A percentile compares a stretch with the other conserved stretches of the same genome.
phyloP scores from a whole-genome alignment of 2,329 filamentous ascomycete species.

The Cryphonectria parasitica region DNA sequence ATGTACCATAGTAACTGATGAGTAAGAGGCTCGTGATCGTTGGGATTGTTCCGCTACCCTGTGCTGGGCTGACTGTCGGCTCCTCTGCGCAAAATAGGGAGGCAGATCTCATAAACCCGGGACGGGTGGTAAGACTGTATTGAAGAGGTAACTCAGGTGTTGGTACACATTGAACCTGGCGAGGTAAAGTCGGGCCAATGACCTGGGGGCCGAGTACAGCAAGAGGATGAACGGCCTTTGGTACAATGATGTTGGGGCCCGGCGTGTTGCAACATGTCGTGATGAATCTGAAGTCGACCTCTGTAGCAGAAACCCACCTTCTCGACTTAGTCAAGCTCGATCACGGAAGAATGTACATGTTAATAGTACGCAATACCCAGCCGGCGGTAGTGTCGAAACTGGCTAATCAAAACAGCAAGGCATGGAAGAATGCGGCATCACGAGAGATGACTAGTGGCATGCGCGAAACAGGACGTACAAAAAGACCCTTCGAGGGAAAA shows the following conservation, averaged over 20 bases:
- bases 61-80: not conserved
- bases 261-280: constrained; percentile 6
- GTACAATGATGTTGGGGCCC: not conserved
- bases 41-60: constrained; percentile 5
- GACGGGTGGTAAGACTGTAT: not conserved
- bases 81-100: not conserved
- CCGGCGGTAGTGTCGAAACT: constrained; percentile 15
- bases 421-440: constrained; percentile 10
- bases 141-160: not conserved
- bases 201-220: not conserved
- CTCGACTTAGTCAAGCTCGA: constrained; percentile 27
- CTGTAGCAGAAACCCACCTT: constrained; percentile 24
- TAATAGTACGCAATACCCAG: constrained; percentile 18
- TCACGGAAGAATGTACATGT: constrained; percentile 7
- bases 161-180: no score
- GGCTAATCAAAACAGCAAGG: constrained; percentile 17
- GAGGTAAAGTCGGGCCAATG: not conserved
- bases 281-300: constrained; percentile 3
- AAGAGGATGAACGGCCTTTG: not conserved
- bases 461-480: not conserved
- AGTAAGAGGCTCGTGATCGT: not conserved
- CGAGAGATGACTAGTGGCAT: constrained; percentile 4
- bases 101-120: not conserved
- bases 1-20: not conserved
- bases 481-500: not conserved